phyloP scores from a whole-genome alignment of 139 green algal species.

The Tetradesmus lagerheimii region DNA sequence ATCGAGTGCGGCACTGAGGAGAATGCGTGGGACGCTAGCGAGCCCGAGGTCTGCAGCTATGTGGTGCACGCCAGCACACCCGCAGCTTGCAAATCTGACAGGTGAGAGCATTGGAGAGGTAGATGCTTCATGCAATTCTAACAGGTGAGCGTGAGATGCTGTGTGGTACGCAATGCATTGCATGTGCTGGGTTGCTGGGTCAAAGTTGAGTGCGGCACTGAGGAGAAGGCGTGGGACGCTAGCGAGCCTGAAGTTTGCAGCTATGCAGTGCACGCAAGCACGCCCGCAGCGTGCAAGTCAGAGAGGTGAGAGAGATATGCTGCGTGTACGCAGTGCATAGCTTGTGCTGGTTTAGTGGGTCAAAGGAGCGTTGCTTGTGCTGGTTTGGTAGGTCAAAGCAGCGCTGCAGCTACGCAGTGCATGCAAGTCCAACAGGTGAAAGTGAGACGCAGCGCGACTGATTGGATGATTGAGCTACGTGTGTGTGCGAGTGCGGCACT shows the following conservation, averaged over 20 bases:
- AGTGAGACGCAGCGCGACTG: no score
- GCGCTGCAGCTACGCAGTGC: no score
- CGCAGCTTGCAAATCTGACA: slow-evolving; percentile 67
- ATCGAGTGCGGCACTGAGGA: slow-evolving; percentile 77
- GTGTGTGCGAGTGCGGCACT: no score
- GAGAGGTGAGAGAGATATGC: neutral
- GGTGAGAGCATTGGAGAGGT: neutral
- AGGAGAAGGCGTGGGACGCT: no score
- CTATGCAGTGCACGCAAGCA: slow-evolving; percentile 77
- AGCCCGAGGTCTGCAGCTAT: slow-evolving; percentile 89
- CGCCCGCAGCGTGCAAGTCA: slow-evolving; percentile 73
- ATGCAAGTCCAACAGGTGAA: no score
- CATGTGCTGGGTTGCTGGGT: no score
- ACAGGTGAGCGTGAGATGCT: no score
- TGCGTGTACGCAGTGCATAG: neutral
- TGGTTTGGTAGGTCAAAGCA: neutral
- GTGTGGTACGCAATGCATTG: no score
- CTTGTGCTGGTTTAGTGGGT: no score
- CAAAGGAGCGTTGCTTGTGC: neutral
- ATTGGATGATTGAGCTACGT: no score
- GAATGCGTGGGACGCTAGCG: slow-evolving; percentile 68
- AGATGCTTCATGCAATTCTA: no score
- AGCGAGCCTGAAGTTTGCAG: slow-evolving; percentile 84
- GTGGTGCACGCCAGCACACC: slow-evolving; percentile 72
- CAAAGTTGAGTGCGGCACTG: no score